Base-by-base conservation (phyloP, 129 eudicot genomes). In the Mikania micrantha region DNA sequence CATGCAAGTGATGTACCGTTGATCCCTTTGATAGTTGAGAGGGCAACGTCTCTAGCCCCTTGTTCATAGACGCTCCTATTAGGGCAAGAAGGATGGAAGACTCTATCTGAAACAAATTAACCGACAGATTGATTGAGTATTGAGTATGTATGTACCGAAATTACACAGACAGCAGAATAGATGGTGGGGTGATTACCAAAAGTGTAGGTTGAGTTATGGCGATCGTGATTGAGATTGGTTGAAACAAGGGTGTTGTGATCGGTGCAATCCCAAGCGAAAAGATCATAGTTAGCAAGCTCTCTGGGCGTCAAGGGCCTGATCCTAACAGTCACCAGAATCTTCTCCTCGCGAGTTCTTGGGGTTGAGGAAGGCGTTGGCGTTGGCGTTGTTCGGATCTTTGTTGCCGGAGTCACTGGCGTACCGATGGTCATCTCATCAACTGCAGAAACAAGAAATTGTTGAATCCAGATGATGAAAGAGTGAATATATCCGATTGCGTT, bases 1-100 rank as follows among this genome's bases (percentile, higher is more conserved):
- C 12, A n/a, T n/a, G n/a, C n/a, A n/a, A n/a, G n/a, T n/a, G n/a
- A n/a, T n/a, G 67, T 81, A 93, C 99, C 89, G 70, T 94, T 94
- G 25, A 94, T 89, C 64, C 99, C 99, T 34, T 81, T 80, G 28
- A 86, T 80, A 81, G 95, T 95, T 69, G 99, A 94, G 56, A 94
- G 85, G 76, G 99, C 96, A 70, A 94, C 99, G 61, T 89, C 99
- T 74, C 85, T 84, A 8, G 99, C 97, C 39, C 99, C 99, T 73
- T 85, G 93, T 73, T 89, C 87, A 25, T 94, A 94, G 49, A 94
- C 89, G 57, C 66, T 86, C 62, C 67, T 53, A 64, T 88, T 94
- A 5, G 87, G 53, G 72, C 90, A 80, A 36, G 72, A 48, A 34
- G 88, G 93, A 76, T 80, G 88, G 76, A 94, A 94, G 11, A 94